Evolutionary conservation across 2,329 filamentous ascomycete genomes (phyloP).

Genomic region (Monosporascus ibericus): DNA sequence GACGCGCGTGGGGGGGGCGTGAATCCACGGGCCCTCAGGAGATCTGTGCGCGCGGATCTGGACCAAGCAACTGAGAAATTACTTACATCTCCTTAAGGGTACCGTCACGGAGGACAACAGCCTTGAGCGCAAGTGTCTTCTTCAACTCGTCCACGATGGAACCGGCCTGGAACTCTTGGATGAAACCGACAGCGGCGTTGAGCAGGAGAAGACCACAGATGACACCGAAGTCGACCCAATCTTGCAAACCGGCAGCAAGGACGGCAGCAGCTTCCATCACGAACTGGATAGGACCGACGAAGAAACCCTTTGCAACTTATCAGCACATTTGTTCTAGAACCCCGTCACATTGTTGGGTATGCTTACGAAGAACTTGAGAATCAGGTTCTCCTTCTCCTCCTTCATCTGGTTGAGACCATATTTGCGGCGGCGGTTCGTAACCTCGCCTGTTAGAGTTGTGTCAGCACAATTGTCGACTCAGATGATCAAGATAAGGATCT

Average conservation of each 20-base stretch:
- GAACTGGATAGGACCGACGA: conserved; percentile 85
- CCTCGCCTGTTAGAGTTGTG: conserved; percentile 18
- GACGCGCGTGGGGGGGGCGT: too few species aligned
- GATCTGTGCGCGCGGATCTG: too few species aligned
- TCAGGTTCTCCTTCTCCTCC: conserved; percentile 79
- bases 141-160: conserved; percentile 88
- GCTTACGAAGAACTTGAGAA: conserved; percentile 66
- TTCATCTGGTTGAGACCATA: conserved; percentile 86
- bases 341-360: not conserved
- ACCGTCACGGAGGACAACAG: conserved; percentile 78
- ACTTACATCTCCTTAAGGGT: conserved; percentile 60
- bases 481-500: conserved; percentile 33
- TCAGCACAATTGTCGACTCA: conserved; percentile 43
- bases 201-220: conserved; percentile 78
- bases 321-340: conserved; percentile 17
- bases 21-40: too few species aligned
- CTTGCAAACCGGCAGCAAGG: conserved; percentile 74
- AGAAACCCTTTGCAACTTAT: conserved; percentile 48
- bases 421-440: conserved; percentile 46
- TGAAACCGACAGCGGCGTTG: conserved; percentile 79
- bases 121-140: conserved; percentile 84
- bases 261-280: conserved; percentile 87
- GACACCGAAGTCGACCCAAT: conserved; percentile 92
- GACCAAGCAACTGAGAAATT: too few species aligned
- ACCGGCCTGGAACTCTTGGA: conserved; percentile 85